These are phyloP conservation scores for Lineolata rhizophorae DNA, from an alignment of 495 filamentous ascomycete species.

Conservation along the genomic window DNA sequence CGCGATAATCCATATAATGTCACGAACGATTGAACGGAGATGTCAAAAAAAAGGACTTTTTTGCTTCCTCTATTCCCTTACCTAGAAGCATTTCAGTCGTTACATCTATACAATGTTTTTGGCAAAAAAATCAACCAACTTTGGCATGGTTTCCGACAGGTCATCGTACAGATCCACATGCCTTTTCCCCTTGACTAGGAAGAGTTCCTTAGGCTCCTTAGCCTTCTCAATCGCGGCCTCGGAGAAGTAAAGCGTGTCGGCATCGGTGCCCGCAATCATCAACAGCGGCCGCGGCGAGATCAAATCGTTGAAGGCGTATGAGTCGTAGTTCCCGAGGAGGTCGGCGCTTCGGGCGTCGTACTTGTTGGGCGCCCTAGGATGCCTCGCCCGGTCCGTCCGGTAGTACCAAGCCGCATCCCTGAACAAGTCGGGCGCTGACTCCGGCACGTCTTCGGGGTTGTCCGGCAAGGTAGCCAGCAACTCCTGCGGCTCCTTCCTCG, in stretches of 20 bases:
- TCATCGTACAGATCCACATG: slow-evolving; percentile 22
- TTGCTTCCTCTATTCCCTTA: too few relatives aligned
- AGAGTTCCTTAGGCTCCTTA: slow-evolving; percentile 20
- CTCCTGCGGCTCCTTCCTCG: slow-evolving; percentile 3
- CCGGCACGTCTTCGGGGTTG: background rate
- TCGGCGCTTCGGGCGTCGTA: slow-evolving; percentile 10
- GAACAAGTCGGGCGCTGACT: background rate
- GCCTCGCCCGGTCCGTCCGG: slow-evolving; percentile 5
- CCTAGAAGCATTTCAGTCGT: too few relatives aligned
- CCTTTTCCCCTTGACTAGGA: slow-evolving; percentile 14
- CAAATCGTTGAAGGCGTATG: slow-evolving; percentile 13
- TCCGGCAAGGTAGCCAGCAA: slow-evolving; percentile 5
- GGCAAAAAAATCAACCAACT: slow-evolving; percentile 16
- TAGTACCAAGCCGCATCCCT: background rate
- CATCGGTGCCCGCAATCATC: slow-evolving; percentile 19
- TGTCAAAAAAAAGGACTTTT: too few relatives aligned
- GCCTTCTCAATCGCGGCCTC: slow-evolving; percentile 14
- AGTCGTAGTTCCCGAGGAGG: slow-evolving; percentile 16
- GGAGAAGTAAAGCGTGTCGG: slow-evolving; percentile 16
- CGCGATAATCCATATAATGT: too few relatives aligned
- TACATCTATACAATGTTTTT: slow-evolving; percentile 1
- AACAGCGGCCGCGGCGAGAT: slow-evolving; percentile 18
- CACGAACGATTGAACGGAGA: too few relatives aligned
- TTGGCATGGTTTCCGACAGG: slow-evolving; percentile 9
- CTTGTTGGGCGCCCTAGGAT: slow-evolving; percentile 7